A percentile compares a stretch with the other conserved stretches of the same genome.
Evolutionary conservation across 768 basidiomycete species (phyloP).

Genomic region (Kwoniella botswanensis): DNA sequence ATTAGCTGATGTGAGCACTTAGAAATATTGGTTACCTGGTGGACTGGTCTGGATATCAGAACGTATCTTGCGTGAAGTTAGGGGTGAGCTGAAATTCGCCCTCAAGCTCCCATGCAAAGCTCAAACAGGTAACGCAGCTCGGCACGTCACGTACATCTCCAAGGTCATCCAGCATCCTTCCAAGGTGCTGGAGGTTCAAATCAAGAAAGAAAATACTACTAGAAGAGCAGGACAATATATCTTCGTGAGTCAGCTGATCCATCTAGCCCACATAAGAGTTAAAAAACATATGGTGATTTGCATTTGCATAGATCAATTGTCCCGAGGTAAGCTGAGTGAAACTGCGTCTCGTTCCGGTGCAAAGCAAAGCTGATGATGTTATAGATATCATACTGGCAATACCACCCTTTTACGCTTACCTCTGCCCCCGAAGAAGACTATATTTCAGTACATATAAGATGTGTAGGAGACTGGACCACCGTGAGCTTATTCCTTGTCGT

Average conservation of each 20-base stretch:
- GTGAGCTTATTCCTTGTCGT: slow-evolving; percentile 4
- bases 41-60: slow-evolving; percentile 78
- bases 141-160: slow-evolving; percentile 88
- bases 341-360: too few species aligned
- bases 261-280: neutral
- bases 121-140: slow-evolving; percentile 60
- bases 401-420: slow-evolving; percentile 96
- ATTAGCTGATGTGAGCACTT: neutral
- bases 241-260: slow-evolving; percentile 66
- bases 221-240: slow-evolving; percentile 89
- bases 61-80: slow-evolving; percentile 87
- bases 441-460: slow-evolving; percentile 88
- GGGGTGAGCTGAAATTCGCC: slow-evolving; percentile 54
- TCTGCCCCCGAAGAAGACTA: slow-evolving; percentile 95
- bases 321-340: slow-evolving; percentile 61
- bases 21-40: slow-evolving; percentile 57
- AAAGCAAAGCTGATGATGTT: neutral
- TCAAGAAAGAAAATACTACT: slow-evolving; percentile 91
- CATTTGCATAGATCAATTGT: slow-evolving; percentile 27
- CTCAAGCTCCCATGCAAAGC: neutral
- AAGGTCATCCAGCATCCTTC: slow-evolving; percentile 89
- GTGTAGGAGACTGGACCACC: slow-evolving; percentile 88
- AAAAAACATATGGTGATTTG: neutral
- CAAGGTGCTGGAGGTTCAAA: slow-evolving; percentile 91
- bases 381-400: slow-evolving; percentile 88